Evolutionary conservation across 768 basidiomycete genomes (phyloP).

Genomic region (Macrolepiota fuliginosa): DNA sequence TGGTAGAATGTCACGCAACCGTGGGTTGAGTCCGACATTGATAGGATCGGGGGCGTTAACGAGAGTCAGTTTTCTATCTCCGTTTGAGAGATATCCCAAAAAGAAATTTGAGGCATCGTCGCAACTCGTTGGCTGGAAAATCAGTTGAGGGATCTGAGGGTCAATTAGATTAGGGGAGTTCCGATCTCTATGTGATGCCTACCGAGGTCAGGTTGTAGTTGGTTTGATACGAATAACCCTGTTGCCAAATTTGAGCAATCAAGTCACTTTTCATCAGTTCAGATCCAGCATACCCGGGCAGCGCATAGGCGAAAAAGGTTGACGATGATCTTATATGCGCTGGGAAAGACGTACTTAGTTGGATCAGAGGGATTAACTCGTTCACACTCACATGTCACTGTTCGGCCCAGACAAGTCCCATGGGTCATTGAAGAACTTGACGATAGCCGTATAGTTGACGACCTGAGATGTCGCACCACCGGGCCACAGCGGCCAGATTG

Average conservation of each 20-base stretch:
- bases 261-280: neutral
- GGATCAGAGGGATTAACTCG: neutral
- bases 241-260: slow-evolving; percentile 4
- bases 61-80: slow-evolving; percentile 53
- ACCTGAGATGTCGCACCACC: slow-evolving; percentile 55
- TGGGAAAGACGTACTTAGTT: slow-evolving; percentile 8
- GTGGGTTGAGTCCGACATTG: slow-evolving; percentile 36
- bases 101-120: slow-evolving; percentile 59
- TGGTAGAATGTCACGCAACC: slow-evolving; percentile 35
- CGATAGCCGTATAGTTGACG: slow-evolving; percentile 40
- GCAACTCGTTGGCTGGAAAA: slow-evolving; percentile 55
- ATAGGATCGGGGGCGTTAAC: slow-evolving; percentile 43
- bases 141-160: slow-evolving; percentile 56
- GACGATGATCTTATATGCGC: slow-evolving; percentile 60
- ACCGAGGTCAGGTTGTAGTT: slow-evolving; percentile 58
- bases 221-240: slow-evolving; percentile 75
- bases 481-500: slow-evolving; percentile 64
- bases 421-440: slow-evolving; percentile 64
- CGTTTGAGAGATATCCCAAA: slow-evolving; percentile 58
- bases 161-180: slow-evolving; percentile 13
- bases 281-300: slow-evolving; percentile 41
- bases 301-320: slow-evolving; percentile 61
- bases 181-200: neutral
- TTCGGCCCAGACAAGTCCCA: slow-evolving; percentile 63
- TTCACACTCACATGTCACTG: slow-evolving; percentile 44